Evolutionary conservation across 1,284 basidiomycete genomes (phyloP).

Genomic region (Cryptococcus wingfieldii): DNA sequence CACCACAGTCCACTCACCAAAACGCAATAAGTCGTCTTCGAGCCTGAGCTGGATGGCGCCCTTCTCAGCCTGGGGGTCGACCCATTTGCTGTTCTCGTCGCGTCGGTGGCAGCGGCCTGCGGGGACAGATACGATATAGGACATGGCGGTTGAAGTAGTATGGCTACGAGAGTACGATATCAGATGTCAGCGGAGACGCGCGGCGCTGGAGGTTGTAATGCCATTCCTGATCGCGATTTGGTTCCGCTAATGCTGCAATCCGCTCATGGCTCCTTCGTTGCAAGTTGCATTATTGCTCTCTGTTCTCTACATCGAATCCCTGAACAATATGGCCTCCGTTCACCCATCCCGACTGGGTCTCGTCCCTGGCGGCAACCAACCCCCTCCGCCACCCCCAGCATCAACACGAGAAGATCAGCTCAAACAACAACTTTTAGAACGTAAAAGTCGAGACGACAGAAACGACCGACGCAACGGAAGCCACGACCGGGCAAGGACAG

Average conservation of each 20-base stretch:
- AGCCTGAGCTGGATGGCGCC: conserved; percentile 39
- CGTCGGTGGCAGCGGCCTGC: conserved; percentile 42
- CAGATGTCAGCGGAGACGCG: too few species aligned
- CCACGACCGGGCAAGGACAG: conserved; percentile 8
- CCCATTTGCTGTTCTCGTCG: conserved; percentile 35
- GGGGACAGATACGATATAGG: conserved; percentile 34
- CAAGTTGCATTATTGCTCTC: too few species aligned
- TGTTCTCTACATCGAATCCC: too few species aligned
- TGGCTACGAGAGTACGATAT: too few species aligned
- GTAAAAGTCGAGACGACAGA: conserved; percentile 5
- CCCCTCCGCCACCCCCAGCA: conserved; percentile 6
- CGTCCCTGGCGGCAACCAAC: conserved; percentile 19
- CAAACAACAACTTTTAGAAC: conserved; percentile 14
- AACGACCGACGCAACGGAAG: not conserved
- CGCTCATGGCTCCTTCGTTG: too few species aligned
- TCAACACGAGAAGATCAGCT: conserved; percentile 24
- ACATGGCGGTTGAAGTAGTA: conserved; percentile 16
- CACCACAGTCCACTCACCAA: conserved; percentile 23
- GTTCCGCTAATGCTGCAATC: too few species aligned
- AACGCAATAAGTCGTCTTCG: conserved; percentile 42
- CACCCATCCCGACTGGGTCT: conserved; percentile 33
- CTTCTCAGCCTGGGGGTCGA: conserved; percentile 46
- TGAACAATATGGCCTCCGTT: conserved; percentile 24
- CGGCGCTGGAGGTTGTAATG: too few species aligned
- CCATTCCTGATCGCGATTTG: too few species aligned